Evolutionary conservation across 2,329 filamentous ascomycete genomes (phyloP), one percentile per base, ranked within the genome.

Genomic region (Colletotrichum navitas): DNA sequence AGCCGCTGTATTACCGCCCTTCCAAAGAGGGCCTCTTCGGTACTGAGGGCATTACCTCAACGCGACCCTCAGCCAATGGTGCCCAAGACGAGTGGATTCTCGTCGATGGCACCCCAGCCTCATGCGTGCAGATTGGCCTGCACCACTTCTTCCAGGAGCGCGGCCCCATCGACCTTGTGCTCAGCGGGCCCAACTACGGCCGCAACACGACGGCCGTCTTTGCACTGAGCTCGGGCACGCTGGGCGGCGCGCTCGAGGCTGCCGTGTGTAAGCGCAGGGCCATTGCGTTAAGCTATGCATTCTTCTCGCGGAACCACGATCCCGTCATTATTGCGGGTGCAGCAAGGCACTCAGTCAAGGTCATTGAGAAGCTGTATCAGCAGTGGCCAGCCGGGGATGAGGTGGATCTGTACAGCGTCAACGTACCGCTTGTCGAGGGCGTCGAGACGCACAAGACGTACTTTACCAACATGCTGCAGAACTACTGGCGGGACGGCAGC

Each of bases 381-480:
- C 92, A 94, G 78, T 97, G 94, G 92, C 89, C 85, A 0, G 82
- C 85, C 43, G 91, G 90, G 63, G 81, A 85, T 41, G 87, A 87
- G 71, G 91, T 93, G 6, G 94, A 97, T 78, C 83, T 98, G n/a
- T 98, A 97, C 81, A 93, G 89, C 59, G 91, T 98, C 76, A 98
- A 98, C 78, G 92, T 98, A 11, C 95, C 96, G 26, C 85, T 98
- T 14, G 87, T 96, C 18, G 91, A 93, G 71, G 92, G 90, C 8
- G 89, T 98, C 1, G 91, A 91, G 75, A 79, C 84, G 24, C 87
- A 88, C 65, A 94, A 93, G 82, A 90, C 95, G 5, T 77, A 96
- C n/a, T 97, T 91, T 83, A 95, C 96, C 2, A 85, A 90, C 73
- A 92, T 98, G 87, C 83, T 98, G 77, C 94, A 97, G 82, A 99